Percentiles rank a stretch among this genome's conserved stretches.
These are phyloP conservation scores for Fusarium nurragi DNA, from an alignment of 2,329 filamentous ascomycete species.

Conservation along the genomic window DNA sequence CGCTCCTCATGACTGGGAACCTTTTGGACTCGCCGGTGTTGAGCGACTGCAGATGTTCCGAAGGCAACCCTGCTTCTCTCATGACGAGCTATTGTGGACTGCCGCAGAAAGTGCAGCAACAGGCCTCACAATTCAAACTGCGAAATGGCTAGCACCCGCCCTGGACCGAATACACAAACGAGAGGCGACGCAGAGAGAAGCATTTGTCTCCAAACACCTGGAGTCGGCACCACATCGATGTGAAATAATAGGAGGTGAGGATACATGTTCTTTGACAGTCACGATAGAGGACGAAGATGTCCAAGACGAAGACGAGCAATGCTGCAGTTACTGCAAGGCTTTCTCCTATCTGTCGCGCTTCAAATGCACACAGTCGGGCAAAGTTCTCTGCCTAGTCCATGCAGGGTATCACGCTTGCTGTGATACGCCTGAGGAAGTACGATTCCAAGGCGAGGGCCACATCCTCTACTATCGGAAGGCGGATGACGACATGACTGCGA, in stretches of 20 bases:
- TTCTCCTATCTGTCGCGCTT: constrained; percentile 93
- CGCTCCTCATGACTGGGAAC: constrained; percentile 94
- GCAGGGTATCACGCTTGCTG: constrained; percentile 86
- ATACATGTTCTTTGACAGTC: constrained; percentile 68
- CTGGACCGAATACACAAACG: constrained; percentile 79
- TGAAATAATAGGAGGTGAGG: constrained; percentile 53
- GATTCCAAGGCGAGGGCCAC: constrained; percentile 76
- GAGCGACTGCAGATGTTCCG: constrained; percentile 87
- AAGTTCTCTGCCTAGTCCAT: constrained; percentile 83
- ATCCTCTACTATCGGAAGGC: constrained; percentile 80
- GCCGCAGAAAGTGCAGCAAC: constrained; percentile 79
- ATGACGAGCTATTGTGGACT: constrained; percentile 92
- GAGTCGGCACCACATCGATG: constrained; percentile 65
- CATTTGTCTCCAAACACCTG: constrained; percentile 74
- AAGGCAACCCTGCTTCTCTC: constrained; percentile 94
- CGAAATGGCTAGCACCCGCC: constrained; percentile 93
- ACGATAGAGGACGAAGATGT: constrained; percentile 77
- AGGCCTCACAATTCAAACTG: constrained; percentile 79
- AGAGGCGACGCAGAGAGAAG: constrained; percentile 73
- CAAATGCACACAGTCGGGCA: constrained; percentile 82
- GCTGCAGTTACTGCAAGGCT: constrained; percentile 91
- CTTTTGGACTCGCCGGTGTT: constrained; percentile 86
- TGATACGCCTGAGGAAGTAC: constrained; percentile 70
- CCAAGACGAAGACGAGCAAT: constrained; percentile 92
- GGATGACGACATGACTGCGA: constrained; percentile 72